phyloP scores from a whole-genome alignment of 2,329 filamentous ascomycete species.

The Tolypocladium tundrense region DNA sequence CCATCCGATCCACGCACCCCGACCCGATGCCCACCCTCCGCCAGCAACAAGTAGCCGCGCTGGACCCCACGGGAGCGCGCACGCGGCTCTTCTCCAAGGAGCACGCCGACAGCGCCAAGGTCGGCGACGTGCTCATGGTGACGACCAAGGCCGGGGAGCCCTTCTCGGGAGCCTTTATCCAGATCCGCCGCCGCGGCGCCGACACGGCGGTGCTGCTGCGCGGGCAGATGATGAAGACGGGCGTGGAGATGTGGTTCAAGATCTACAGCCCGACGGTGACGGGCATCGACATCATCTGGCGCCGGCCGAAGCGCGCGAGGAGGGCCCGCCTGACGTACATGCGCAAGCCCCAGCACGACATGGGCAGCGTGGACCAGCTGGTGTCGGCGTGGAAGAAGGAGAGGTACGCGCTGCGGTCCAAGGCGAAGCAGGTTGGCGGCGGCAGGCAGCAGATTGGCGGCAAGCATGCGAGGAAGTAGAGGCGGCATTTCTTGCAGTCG shows the following conservation, averaged over 20 bases:
- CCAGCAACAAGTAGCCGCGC: constrained; percentile 55
- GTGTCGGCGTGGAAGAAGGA: constrained; percentile 46
- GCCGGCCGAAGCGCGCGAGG: constrained; percentile 72
- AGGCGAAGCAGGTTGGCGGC: constrained; percentile 16
- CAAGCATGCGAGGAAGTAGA: constrained; percentile 11
- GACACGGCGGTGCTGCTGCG: constrained; percentile 83
- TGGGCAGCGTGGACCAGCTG: constrained; percentile 73
- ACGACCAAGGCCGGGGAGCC: constrained; percentile 73
- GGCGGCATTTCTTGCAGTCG: background rate
- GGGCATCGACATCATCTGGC: constrained; percentile 88
- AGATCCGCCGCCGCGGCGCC: constrained; percentile 76
- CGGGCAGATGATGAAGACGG: constrained; percentile 75
- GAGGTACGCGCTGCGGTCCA: constrained; percentile 27
- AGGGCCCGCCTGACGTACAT: constrained; percentile 86
- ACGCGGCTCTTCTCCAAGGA: constrained; percentile 68
- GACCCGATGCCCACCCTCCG: constrained; percentile 62
- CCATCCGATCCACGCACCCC: constrained; percentile 44
- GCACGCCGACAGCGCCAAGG: constrained; percentile 69
- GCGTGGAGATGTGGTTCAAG: constrained; percentile 97
- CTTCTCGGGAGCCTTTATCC: constrained; percentile 80
- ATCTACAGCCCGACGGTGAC: constrained; percentile 82
- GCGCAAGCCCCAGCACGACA: constrained; percentile 78
- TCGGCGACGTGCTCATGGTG: constrained; percentile 86
- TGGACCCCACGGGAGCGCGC: constrained; percentile 80
- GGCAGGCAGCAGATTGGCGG: constrained; percentile 1